phyloP scores from a whole-genome alignment of 2,329 filamentous ascomycete genomes.

The Metarhizium album region DNA sequence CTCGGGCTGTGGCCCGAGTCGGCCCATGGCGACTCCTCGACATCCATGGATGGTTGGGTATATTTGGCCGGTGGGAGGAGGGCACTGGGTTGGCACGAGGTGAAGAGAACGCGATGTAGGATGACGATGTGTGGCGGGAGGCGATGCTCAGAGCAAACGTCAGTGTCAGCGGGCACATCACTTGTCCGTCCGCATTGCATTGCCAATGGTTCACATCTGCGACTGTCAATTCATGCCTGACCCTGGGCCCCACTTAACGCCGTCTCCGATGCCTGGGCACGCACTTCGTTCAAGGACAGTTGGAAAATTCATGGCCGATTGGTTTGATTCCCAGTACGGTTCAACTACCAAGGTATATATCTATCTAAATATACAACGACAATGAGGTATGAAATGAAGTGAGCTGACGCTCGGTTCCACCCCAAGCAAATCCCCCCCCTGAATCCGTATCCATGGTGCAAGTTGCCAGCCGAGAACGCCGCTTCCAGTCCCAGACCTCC shows the following conservation, averaged over 20 bases:
- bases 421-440: not conserved
- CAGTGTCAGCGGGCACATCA: constrained; percentile 1
- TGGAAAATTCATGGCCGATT: not conserved
- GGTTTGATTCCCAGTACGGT: not conserved
- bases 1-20: constrained; percentile 28
- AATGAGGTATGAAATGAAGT: not conserved
- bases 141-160: constrained; percentile 4
- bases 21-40: constrained; percentile 44
- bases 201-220: too few relatives aligned
- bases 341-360: not conserved
- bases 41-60: constrained; percentile 34
- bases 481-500: not conserved
- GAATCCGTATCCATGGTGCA: not conserved
- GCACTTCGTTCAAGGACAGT: not conserved
- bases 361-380: not conserved
- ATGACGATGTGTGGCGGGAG: not conserved
- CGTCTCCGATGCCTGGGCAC: not conserved
- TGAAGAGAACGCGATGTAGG: not conserved
- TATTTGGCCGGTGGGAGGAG: constrained; percentile 1
- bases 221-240: constrained; percentile 1
- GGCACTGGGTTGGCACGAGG: not conserved
- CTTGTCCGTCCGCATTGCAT: too few relatives aligned
- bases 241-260: constrained; percentile 1
- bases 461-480: constrained; percentile 1
- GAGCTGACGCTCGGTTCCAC: not conserved